A percentile compares a stretch with the other conserved stretches of the same genome.
These are phyloP conservation scores for Macrophomina phaseolina DNA, from an alignment of 2,329 filamentous ascomycete species.

Conservation along the genomic window DNA sequence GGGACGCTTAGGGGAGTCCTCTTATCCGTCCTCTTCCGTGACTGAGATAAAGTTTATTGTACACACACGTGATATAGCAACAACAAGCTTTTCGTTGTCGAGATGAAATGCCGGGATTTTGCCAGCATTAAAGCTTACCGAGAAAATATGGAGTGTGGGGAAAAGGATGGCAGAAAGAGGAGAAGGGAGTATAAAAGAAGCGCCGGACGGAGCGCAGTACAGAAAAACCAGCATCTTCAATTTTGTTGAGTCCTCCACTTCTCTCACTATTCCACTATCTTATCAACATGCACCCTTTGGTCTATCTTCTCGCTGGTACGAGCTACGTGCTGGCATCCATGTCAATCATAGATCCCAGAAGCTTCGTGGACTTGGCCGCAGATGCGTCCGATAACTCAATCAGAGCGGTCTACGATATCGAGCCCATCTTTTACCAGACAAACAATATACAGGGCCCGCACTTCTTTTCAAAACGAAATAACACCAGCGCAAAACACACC, in stretches of 20 bases:
- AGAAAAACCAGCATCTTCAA: too few species aligned
- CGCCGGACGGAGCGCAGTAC: too few species aligned
- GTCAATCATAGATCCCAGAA: not conserved
- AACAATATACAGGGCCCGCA: conserved; percentile 2
- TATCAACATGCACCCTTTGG: not conserved
- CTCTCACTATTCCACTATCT: too few species aligned
- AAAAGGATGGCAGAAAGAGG: not conserved
- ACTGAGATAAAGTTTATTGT: too few species aligned
- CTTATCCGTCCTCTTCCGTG: too few species aligned
- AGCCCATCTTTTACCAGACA: conserved; percentile 15
- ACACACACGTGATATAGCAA: too few species aligned
- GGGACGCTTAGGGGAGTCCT: too few species aligned
- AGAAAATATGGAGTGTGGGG: not conserved
- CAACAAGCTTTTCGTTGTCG: not conserved
- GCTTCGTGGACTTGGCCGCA: conserved; percentile 3
- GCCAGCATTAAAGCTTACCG: not conserved
- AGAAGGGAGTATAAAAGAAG: not conserved
- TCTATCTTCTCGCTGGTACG: not conserved
- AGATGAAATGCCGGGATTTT: not conserved
- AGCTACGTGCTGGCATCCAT: not conserved
- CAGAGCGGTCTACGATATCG: conserved; percentile 22
- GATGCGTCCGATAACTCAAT: conserved; percentile 19
- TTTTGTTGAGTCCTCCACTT: not conserved
- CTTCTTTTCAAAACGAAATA: conserved; percentile 3
- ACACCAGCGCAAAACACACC: not conserved